These are phyloP conservation scores for Oenanthe sinensis DNA, from an alignment of 129 eudicot species.

Conservation along the genomic window DNA sequence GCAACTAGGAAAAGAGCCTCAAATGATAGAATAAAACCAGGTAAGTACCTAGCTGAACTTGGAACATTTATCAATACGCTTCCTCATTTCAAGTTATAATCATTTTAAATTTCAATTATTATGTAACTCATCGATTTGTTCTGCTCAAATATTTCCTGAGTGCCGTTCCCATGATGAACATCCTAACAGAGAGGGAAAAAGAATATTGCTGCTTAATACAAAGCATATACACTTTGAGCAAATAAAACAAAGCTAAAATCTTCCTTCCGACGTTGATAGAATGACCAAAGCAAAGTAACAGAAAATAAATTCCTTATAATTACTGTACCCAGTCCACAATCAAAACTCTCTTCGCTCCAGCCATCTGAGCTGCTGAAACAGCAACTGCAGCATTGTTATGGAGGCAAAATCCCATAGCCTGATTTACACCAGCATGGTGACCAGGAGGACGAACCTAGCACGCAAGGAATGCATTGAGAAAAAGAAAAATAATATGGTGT, in stretches of 20 bases:
- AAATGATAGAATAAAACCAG: not conserved
- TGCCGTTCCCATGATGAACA: conserved; percentile 98
- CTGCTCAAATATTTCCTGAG: conserved; percentile 88
- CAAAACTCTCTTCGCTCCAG: conserved; percentile 88
- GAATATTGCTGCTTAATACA: not conserved
- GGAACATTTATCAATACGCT: not conserved
- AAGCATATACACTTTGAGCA: not conserved
- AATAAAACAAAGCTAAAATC: not conserved
- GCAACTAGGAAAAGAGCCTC: not conserved
- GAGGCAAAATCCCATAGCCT: conserved; percentile 94
- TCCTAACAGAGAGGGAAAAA: conserved; percentile 44
- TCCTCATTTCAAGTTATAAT: not conserved
- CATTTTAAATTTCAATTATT: not conserved
- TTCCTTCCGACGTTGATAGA: not conserved
- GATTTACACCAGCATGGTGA: conserved; percentile 96
- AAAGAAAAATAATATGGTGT: not conserved
- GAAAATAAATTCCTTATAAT: not conserved
- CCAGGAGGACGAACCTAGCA: conserved; percentile 97
- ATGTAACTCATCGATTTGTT: conserved; percentile 54
- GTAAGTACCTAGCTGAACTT: not conserved
- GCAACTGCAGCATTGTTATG: conserved; percentile 98
- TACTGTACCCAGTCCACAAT: conserved; percentile 99
- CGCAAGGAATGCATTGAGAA: conserved; percentile 17
- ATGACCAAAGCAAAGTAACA: conserved; percentile 1
- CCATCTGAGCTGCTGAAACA: conserved; percentile 77